Base-by-base conservation (phyloP, 2,329 filamentous ascomycete genomes). In the Calonectria fujianensis region DNA sequence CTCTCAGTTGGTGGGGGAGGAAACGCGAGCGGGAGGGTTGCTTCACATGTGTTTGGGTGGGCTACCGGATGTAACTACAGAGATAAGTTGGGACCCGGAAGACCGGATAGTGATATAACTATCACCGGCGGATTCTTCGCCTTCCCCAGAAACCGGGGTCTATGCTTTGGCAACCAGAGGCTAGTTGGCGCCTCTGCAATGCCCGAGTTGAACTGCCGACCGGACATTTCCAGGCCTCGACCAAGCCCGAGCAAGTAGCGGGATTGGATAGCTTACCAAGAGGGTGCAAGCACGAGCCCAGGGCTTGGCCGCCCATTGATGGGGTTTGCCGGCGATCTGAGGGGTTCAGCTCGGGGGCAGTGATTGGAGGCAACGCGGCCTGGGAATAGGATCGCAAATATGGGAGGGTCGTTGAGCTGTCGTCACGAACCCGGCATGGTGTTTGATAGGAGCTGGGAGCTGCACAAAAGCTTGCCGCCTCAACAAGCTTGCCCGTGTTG, bases 201-300 rank as follows among this genome's bases (percentile, higher is more conserved):
- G 68, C n/a, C 31, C 57, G 48, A 59, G 27, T 63, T 51, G 51
- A 61, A 64, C 27, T 65, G 69, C 69, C 69, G 54, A 35, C 20
- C 71, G 39, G 39, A 50, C 57, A 65, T 48, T 37, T 66, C 48
- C 57, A 69, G 59, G 71, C 32, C 67, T 59, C 50, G 41, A 48
- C 39, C 35, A 32, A 41, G 39, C 41, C 45, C 57, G 37, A 63
- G 27, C 66, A 70, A 39, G 27, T 39, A 45, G n/a, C 31, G 37
- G 29, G 66, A 57, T 57, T 65, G 37, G 57, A 52, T 65, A 51
- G 39, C 29, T 68, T 20, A 29, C 63, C 29, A 31, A 51, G 59
- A 37, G 66, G 66, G 66, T 66, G 71, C 59, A 65, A 57, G 67
- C 57, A 65, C 66, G 57, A 69, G 71, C 65, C 65, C n/a, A 59